Base-by-base conservation (phyloP, 495 filamentous ascomycete species). In the Pyrenula aspistea region DNA sequence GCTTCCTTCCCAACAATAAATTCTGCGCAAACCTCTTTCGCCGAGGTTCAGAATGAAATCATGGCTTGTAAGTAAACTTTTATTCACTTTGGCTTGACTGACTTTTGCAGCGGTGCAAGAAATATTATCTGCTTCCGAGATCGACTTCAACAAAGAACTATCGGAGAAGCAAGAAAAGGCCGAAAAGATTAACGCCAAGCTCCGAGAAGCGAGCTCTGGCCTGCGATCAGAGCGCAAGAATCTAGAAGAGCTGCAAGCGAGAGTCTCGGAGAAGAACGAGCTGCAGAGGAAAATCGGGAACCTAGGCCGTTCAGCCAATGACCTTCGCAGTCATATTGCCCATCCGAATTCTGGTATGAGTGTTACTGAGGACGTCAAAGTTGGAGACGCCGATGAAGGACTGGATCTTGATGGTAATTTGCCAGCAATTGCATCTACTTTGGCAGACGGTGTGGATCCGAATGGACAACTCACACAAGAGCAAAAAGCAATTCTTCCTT, bases 111-210 rank as follows among this genome's bases (percentile, higher is more conserved):
- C 75, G 53, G 70, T 77, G 3, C 71, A 75, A 54, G 73, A 77
- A 36, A 64, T 69, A 25, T 61, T 98, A 12, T 78, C 79, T 10
- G 80, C 85, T 53, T 85, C 88, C 22, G 81, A 89, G 47, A 74
- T 79, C 22, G 82, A 87, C 47, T 88, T 95, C 65, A 82, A 86
- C 21, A 73, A 77, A n/a, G 85, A 86, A 58, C 73, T 94, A 25
- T 83, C 81, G 36, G 76, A 82, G 49, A 95, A 95, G 61, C 92
- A 96, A 73, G 81, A 86, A 24, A 76, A 82, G 19, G 84, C 95
- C 57, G 88, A 92, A 61, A 71, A 80, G 24, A 82, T 89, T 56
- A 88, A 95, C 63, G 70, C 76, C 22, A 80, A 83, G 22, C 83
- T 98, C 50, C 84, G 88, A 36, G 84, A 90, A 25, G 81, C 85